Evolutionary conservation across 1,284 basidiomycete genomes (phyloP).

Genomic region (Pseudozyma tsukubaensis): DNA sequence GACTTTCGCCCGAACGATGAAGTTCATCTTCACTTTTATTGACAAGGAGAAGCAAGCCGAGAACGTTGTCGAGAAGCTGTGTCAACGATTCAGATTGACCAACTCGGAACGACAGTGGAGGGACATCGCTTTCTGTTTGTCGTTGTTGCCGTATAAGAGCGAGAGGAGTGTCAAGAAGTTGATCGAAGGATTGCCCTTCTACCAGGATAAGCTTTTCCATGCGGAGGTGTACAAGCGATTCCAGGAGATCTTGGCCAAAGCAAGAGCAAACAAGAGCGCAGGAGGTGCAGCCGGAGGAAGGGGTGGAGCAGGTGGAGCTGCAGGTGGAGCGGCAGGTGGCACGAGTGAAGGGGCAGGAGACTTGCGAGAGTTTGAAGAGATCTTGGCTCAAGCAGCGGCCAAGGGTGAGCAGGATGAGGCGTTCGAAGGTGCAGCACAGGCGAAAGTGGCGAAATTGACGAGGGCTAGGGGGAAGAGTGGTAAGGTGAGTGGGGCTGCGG

Average conservation of each 20-base stretch:
- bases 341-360: conserved; percentile 41
- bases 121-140: conserved; percentile 95
- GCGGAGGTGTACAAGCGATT: conserved; percentile 84
- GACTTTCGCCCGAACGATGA: conserved; percentile 90
- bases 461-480: conserved; percentile 18
- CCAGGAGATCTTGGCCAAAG: conserved; percentile 84
- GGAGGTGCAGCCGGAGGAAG: conserved; percentile 20
- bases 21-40: conserved; percentile 95
- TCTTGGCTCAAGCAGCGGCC: conserved; percentile 81
- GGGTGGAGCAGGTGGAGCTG: conserved; percentile 10
- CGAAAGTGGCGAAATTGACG: conserved; percentile 51
- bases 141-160: conserved; percentile 93
- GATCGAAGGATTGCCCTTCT: conserved; percentile 77
- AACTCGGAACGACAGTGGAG: conserved; percentile 94
- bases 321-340: conserved; percentile 9
- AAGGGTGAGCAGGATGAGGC: conserved; percentile 92
- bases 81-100: conserved; percentile 79
- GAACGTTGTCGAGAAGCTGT: conserved; percentile 69
- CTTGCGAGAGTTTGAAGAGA: conserved; percentile 72
- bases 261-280: conserved; percentile 48
- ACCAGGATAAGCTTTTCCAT: conserved; percentile 95
- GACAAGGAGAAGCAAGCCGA: conserved; percentile 77
- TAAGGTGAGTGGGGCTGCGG: conserved; percentile 22
- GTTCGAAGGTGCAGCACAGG: conserved; percentile 75
- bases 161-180: conserved; percentile 96